Conservation (phyloP, 306 rosid genomes). For the Prunus mira region DNA sequence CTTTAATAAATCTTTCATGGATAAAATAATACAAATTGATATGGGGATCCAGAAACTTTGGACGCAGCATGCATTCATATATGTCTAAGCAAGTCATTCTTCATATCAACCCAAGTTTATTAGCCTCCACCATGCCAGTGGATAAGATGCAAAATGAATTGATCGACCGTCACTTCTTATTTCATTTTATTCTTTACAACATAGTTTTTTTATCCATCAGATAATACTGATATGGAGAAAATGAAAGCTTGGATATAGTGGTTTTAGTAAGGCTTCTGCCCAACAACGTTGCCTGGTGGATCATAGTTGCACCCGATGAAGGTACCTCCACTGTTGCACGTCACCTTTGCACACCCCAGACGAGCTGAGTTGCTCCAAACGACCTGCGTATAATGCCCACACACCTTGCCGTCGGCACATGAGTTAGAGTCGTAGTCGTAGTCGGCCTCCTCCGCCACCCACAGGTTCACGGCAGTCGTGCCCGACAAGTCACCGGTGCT, state of each 20-base stretch:
- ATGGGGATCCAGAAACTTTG: too few species aligned
- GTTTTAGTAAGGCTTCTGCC: conserved; percentile 31
- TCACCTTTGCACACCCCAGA: conserved; percentile 49
- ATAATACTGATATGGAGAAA: too few species aligned
- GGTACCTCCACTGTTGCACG: conserved; percentile 30
- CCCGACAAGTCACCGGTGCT: conserved; percentile 19
- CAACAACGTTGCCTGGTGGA: conserved; percentile 47
- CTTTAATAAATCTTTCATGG: too few species aligned
- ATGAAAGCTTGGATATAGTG: not conserved
- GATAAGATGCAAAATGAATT: too few species aligned
- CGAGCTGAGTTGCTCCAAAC: conserved; percentile 40
- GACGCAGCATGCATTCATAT: too few species aligned
- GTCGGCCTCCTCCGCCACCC: conserved; percentile 34
- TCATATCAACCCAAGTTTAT: too few species aligned
- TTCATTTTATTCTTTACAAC: too few species aligned
- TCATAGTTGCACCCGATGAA: conserved; percentile 41
- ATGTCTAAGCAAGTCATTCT: too few species aligned
- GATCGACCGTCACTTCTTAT: too few species aligned
- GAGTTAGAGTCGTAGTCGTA: conserved; percentile 36
- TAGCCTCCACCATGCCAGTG: too few species aligned
- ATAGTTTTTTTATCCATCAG: too few species aligned
- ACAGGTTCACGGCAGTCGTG: conserved; percentile 27
- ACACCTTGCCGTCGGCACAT: conserved; percentile 18
- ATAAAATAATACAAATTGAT: too few species aligned
- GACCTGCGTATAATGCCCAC: conserved; percentile 48